Conservation (phyloP, 345 rosid species). For the Acer saccharum region DNA sequence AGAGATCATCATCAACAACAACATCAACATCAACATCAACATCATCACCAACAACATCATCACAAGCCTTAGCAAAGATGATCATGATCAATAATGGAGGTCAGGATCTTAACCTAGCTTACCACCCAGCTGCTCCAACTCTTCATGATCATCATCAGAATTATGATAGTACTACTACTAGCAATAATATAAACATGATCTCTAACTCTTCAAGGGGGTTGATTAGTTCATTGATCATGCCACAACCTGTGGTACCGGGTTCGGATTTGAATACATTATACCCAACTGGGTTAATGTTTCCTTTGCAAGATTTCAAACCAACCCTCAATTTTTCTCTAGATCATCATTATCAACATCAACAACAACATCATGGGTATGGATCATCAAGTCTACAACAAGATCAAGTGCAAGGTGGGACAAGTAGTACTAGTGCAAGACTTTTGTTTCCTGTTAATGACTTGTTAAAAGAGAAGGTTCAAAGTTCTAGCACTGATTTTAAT, state of each 20-base stretch:
- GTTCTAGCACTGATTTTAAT: slow-evolving; percentile 17
- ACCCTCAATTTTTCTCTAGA: slow-evolving; percentile 37
- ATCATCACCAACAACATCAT: slow-evolving; percentile 26
- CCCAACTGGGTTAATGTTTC: slow-evolving; percentile 30
- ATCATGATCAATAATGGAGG: slow-evolving; percentile 27
- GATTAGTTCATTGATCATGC: slow-evolving; percentile 30
- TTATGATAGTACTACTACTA: too few relatives aligned
- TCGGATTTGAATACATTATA: slow-evolving; percentile 24
- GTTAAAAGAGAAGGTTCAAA: slow-evolving; percentile 29
- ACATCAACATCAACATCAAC: slow-evolving; percentile 22
- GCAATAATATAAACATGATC: slow-evolving; percentile 1
- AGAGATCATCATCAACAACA: slow-evolving; percentile 34
- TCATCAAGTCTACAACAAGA: slow-evolving; percentile 28
- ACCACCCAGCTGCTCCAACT: slow-evolving; percentile 10
- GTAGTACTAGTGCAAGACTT: slow-evolving; percentile 33
- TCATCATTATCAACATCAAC: neutral
- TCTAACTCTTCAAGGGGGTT: slow-evolving; percentile 28
- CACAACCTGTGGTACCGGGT: neutral
- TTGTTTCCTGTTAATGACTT: slow-evolving; percentile 42
- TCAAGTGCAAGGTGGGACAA: slow-evolving; percentile 22
- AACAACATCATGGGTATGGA: slow-evolving; percentile 20
- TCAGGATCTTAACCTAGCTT: slow-evolving; percentile 47
- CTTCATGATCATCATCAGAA: neutral
- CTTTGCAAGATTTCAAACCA: slow-evolving; percentile 46
- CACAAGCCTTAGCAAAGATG: slow-evolving; percentile 32